Percentiles rank a stretch among this genome's conserved stretches.
These are phyloP conservation scores for Stentor roeselii DNA, from an alignment of 73 alveolate species.

Conservation along the genomic window DNA sequence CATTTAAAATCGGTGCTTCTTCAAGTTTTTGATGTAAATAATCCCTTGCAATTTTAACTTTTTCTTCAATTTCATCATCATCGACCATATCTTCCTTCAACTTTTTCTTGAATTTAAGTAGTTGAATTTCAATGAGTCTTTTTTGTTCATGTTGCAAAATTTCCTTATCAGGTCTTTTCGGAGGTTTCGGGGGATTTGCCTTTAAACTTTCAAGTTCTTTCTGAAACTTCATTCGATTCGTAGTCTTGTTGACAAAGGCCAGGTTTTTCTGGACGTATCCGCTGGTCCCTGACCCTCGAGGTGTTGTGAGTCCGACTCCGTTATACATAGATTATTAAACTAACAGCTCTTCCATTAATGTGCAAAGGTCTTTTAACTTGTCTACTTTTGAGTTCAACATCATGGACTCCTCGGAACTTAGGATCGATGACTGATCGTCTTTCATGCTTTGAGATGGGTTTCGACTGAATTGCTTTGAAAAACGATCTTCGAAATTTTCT, in stretches of 20 bases:
- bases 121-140: slow-evolving; percentile 78
- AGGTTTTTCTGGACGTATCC: slow-evolving; percentile 91
- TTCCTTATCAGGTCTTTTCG: slow-evolving; percentile 83
- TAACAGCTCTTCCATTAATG: neutral
- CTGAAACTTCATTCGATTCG: slow-evolving; percentile 66
- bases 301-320: slow-evolving; percentile 91
- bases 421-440: neutral
- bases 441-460: no score
- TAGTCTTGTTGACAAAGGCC: slow-evolving; percentile 65
- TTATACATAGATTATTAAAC: slow-evolving; percentile 73
- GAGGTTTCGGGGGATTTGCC: slow-evolving; percentile 87
- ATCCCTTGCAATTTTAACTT: slow-evolving; percentile 56
- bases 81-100: slow-evolving; percentile 46
- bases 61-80: slow-evolving; percentile 65
- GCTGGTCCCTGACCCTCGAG: slow-evolving; percentile 97
- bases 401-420: neutral
- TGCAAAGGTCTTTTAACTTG: neutral
- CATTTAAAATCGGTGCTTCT: slow-evolving; percentile 52
- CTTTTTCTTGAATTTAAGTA: slow-evolving; percentile 57
- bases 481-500: neutral
- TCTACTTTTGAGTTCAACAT: neutral
- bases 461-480: no score
- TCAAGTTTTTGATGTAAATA: slow-evolving; percentile 52
- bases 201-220: slow-evolving; percentile 68
- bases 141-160: slow-evolving; percentile 85